Conservation (phyloP, 805 yeast genomes). For the Sungouiella blattae region DNA sequence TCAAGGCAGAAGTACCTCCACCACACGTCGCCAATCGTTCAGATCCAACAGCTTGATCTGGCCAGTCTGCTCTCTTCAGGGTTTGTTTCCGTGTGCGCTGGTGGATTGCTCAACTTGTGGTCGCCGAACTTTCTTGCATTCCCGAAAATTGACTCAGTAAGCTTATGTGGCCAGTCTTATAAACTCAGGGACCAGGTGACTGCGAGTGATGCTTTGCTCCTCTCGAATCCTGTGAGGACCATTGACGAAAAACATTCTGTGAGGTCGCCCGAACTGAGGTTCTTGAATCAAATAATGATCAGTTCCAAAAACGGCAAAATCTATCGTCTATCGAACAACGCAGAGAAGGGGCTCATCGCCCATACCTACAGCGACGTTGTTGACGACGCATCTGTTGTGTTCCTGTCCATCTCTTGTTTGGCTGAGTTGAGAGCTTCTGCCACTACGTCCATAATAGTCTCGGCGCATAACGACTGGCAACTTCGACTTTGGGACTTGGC, state of each 20-base stretch:
- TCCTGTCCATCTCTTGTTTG: too few species aligned
- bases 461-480: constrained; percentile 15
- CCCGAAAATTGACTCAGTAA: constrained; percentile 14
- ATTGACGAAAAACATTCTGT: not conserved
- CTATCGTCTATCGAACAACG: constrained; percentile 8
- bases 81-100: constrained; percentile 11
- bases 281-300: constrained; percentile 9
- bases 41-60: constrained; percentile 8
- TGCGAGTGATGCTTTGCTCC: not conserved
- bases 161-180: constrained; percentile 1
- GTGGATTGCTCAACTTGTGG: constrained; percentile 18
- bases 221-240: not conserved
- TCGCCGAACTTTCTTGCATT: constrained; percentile 18
- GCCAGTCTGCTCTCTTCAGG: constrained; percentile 8
- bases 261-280: constrained; percentile 12
- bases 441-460: constrained; percentile 6
- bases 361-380: too few species aligned
- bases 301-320: constrained; percentile 9
- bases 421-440: constrained; percentile 8
- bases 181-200: not conserved
- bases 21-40: constrained; percentile 14
- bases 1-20: constrained; percentile 5
- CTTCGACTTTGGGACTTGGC: constrained; percentile 11
- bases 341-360: too few species aligned
- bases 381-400: too few species aligned